phyloP scores from a whole-genome alignment of 768 basidiomycete genomes.

The Leucogyrophana mollusca region DNA sequence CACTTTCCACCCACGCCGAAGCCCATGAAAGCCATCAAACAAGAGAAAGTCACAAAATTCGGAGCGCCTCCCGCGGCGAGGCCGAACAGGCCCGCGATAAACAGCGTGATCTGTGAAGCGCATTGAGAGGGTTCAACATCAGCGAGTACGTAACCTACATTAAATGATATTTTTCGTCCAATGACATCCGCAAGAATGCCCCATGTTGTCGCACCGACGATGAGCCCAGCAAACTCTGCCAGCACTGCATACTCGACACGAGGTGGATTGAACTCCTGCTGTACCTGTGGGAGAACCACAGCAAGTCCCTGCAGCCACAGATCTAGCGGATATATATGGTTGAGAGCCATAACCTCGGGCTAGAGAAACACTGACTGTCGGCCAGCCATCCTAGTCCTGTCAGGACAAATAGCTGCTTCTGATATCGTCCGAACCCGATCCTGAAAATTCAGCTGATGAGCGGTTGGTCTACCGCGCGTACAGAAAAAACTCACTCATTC shows the following conservation, averaged over 20 bases:
- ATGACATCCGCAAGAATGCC: conserved; percentile 49
- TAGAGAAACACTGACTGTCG: conserved; percentile 38
- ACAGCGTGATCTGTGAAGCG: conserved; percentile 27
- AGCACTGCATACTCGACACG: conserved; percentile 46
- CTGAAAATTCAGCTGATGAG: conserved; percentile 19
- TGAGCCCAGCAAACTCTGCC: conserved; percentile 46
- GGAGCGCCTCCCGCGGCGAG: conserved; percentile 46
- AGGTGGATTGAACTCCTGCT: conserved; percentile 41
- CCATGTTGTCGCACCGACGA: conserved; percentile 49
- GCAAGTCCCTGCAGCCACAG: conserved; percentile 48
- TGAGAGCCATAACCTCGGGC: neutral
- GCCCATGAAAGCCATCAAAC: conserved; percentile 45
- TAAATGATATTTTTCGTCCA: conserved; percentile 46
- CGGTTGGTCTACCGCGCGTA: neutral
- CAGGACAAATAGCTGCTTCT: conserved; percentile 44
- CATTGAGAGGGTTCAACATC: neutral
- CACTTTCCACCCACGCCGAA: conserved; percentile 54
- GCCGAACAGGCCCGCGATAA: conserved; percentile 46
- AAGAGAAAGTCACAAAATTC: conserved; percentile 45
- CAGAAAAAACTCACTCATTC: conserved; percentile 36
- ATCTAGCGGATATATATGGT: conserved; percentile 9
- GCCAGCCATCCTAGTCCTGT: conserved; percentile 50
- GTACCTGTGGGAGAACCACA: conserved; percentile 42
- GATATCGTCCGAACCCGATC: conserved; percentile 51
- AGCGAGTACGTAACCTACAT: conserved; percentile 16